Percentiles rank a stretch among this genome's conserved stretches.
These are phyloP conservation scores for Wilcoxina mikolae DNA, from an alignment of 495 filamentous ascomycete species.

Conservation along the genomic window DNA sequence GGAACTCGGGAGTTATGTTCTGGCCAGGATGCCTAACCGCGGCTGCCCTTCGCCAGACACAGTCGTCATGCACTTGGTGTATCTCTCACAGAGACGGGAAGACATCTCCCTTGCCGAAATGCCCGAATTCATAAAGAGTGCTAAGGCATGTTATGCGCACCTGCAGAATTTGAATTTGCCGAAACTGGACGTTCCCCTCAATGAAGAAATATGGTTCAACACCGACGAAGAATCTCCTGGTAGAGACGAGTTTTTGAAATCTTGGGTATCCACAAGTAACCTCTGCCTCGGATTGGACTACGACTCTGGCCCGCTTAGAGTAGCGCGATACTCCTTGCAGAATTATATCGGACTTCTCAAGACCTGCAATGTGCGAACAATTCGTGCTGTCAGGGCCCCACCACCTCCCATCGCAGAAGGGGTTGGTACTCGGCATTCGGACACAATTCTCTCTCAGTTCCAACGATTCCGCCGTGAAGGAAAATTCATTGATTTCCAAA, in stretches of 20 bases:
- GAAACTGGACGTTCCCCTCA: not conserved
- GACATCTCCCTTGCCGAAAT: conserved; percentile 10
- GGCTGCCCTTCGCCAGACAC: conserved; percentile 2
- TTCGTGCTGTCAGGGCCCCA: not conserved
- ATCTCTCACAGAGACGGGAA: conserved; percentile 12
- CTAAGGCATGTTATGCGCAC: conserved; percentile 14
- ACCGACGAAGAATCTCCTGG: conserved; percentile 9
- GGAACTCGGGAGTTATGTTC: conserved; percentile 7
- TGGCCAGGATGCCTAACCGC: conserved; percentile 4
- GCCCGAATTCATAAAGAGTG: conserved; percentile 8
- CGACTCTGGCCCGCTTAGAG: conserved; percentile 7
- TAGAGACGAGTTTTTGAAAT: conserved; percentile 1
- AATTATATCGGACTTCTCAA: not conserved
- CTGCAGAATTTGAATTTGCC: conserved; percentile 11
- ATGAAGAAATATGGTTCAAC: conserved; percentile 21
- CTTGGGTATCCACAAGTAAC: conserved; percentile 17
- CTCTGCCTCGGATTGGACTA: conserved; percentile 11
- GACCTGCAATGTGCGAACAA: not conserved
- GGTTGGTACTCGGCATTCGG: not conserved
- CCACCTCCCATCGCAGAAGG: not conserved
- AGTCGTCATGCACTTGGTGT: conserved; percentile 17
- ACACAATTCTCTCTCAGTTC: not conserved
- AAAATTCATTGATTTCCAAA: not conserved
- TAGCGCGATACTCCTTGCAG: not conserved
- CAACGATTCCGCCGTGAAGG: not conserved